phyloP scores from a whole-genome alignment of 352 stramenopile species.

The Phytophthora nicotianae region DNA sequence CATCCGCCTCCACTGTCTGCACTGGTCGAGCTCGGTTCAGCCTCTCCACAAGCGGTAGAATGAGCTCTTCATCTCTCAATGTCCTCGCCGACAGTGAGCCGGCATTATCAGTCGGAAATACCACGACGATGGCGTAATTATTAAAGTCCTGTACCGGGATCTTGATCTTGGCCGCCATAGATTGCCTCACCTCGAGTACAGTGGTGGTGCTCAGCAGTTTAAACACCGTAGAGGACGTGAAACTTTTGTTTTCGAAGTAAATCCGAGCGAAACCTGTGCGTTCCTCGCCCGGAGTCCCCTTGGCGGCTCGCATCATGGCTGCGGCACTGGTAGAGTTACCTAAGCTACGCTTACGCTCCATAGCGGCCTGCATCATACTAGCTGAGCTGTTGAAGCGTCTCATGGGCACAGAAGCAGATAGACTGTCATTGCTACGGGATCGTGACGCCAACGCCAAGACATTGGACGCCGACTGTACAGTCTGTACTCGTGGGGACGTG shows the following conservation, averaged over 20 bases:
- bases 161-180: conserved; percentile 85
- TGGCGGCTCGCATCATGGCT: conserved; percentile 32
- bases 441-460: conserved; percentile 34
- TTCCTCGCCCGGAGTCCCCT: conserved; percentile 39
- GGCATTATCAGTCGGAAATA: conserved; percentile 69
- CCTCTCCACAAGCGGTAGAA: conserved; percentile 73
- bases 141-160: conserved; percentile 64
- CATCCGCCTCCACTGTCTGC: conserved; percentile 48
- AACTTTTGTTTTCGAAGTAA: conserved; percentile 85
- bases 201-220: conserved; percentile 70
- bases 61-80: conserved; percentile 78
- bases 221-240: conserved; percentile 85
- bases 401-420: conserved; percentile 34
- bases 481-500: conserved; percentile 9
- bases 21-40: conserved; percentile 56
- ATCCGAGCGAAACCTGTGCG: conserved; percentile 79
- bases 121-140: conserved; percentile 82
- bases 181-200: conserved; percentile 77
- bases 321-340: conserved; percentile 16
- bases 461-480: conserved; percentile 36
- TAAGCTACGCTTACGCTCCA: conserved; percentile 33
- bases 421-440: conserved; percentile 12
- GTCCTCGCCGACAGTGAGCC: conserved; percentile 72
- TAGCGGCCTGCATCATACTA: conserved; percentile 27
- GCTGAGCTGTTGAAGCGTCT: conserved; percentile 39